These are phyloP conservation scores for Fusarium proliferatum DNA, from an alignment of 2,329 filamentous ascomycete species.

Conservation along the genomic window DNA sequence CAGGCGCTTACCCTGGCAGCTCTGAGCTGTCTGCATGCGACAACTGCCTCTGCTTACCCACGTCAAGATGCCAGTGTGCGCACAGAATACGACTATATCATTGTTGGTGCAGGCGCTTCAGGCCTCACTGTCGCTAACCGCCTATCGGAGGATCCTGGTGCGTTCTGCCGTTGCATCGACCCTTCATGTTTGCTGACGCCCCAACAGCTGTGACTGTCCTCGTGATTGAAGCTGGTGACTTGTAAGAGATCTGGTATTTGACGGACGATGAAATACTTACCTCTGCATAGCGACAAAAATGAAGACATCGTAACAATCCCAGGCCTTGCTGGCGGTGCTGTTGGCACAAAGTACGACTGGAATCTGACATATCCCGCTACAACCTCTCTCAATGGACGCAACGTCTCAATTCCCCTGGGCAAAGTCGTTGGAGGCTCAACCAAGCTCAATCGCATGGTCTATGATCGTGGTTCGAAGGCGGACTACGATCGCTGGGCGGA, in stretches of 20 bases:
- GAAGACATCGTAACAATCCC: constrained; percentile 39
- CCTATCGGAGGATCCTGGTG: constrained; percentile 33
- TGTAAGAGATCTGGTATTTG: constrained; percentile 11
- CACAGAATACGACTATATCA: constrained; percentile 36
- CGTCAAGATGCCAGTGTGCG: background rate
- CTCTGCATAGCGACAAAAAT: constrained; percentile 15
- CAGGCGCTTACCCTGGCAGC: background rate
- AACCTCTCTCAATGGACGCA: constrained; percentile 24
- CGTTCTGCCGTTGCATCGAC: background rate
- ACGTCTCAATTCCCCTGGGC: constrained; percentile 37
- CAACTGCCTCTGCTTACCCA: background rate
- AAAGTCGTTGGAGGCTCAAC: constrained; percentile 56
- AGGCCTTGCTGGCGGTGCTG: constrained; percentile 36
- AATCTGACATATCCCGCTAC: constrained; percentile 29
- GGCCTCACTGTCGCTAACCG: constrained; percentile 40
- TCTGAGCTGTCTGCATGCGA: constrained; percentile 1
- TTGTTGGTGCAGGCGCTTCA: constrained; percentile 35
- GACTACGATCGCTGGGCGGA: constrained; percentile 60
- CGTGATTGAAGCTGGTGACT: constrained; percentile 38
- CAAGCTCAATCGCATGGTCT: constrained; percentile 55
- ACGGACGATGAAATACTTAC: no score
- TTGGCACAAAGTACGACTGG: constrained; percentile 43
- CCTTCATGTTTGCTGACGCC: background rate
- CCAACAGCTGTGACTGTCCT: constrained; percentile 32
- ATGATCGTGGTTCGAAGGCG: constrained; percentile 49